A percentile compares a stretch with the other conserved stretches of the same genome.
These are phyloP conservation scores for Chalara sp. DNA, from an alignment of 2,329 filamentous ascomycete species.

Conservation along the genomic window DNA sequence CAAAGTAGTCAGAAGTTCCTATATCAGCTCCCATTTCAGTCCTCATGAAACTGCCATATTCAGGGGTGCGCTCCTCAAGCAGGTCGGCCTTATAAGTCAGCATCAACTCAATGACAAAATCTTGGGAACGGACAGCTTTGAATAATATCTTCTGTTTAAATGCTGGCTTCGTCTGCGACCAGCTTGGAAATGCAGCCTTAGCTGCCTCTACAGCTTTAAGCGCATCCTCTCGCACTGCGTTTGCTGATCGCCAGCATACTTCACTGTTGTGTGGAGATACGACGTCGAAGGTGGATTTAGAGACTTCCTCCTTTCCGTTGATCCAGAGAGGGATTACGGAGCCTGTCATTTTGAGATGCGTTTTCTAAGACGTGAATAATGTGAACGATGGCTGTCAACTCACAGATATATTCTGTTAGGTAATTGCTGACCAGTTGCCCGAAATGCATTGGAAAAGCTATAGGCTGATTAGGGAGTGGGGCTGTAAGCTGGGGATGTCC, in stretches of 20 bases:
- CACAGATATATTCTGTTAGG: too few species aligned
- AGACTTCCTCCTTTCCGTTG: background rate
- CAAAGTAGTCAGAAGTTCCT: slow-evolving; percentile 26
- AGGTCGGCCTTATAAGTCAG: background rate
- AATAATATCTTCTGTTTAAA: background rate
- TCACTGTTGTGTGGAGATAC: background rate
- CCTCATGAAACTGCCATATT: background rate
- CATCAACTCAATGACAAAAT: too few species aligned
- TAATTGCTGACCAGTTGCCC: too few species aligned
- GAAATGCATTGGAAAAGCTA: too few species aligned
- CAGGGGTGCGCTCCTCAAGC: background rate
- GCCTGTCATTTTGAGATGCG: too few species aligned
- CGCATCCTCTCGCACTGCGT: background rate
- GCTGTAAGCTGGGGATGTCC: too few species aligned
- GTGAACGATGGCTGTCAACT: too few species aligned
- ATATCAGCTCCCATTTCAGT: slow-evolving; percentile 34
- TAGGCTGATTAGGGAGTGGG: too few species aligned
- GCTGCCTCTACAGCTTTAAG: background rate
- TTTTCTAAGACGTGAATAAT: too few species aligned
- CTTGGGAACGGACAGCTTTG: background rate
- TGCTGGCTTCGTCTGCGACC: background rate
- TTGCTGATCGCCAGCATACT: background rate
- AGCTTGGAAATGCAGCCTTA: background rate
- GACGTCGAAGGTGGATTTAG: background rate
- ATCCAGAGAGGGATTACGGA: background rate